These are phyloP conservation scores for Setomelanomma holmii DNA, from an alignment of 2,329 filamentous ascomycete species.

Conservation along the genomic window DNA sequence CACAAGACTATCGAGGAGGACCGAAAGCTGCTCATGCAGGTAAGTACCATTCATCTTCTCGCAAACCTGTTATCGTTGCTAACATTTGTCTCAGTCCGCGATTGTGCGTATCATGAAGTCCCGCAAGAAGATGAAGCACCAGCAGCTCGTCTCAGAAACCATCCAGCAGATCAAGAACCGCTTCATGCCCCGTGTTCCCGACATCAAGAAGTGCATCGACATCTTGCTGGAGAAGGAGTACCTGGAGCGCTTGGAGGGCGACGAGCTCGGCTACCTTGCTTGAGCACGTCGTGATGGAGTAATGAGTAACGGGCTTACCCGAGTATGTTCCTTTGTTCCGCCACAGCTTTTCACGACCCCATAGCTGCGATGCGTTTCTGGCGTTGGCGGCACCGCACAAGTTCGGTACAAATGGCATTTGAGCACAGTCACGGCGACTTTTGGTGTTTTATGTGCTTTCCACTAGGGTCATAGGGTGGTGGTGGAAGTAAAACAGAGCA, in stretches of 20 bases:
- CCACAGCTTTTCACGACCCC: neutral
- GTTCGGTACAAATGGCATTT: neutral
- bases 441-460: neutral
- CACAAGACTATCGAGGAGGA: constrained; percentile 99
- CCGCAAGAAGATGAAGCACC: constrained; percentile 98
- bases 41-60: constrained; percentile 57
- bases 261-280: constrained; percentile 93
- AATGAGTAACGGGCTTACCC: constrained; percentile 6
- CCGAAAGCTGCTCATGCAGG: constrained; percentile 93
- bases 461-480: neutral
- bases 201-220: constrained; percentile 99
- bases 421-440: neutral
- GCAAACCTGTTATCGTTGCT: constrained; percentile 23
- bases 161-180: constrained; percentile 93
- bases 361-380: neutral
- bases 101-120: constrained; percentile 99
- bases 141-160: constrained; percentile 90
- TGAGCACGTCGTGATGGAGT: constrained; percentile 46
- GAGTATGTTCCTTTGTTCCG: neutral
- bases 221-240: constrained; percentile 99
- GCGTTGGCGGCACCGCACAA: neutral
- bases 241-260: constrained; percentile 90
- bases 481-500: no score
- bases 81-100: constrained; percentile 71
- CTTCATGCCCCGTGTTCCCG: constrained; percentile 89